phyloP scores from a whole-genome alignment of 306 rosid genomes.

The Pyrus pyrifolia region DNA sequence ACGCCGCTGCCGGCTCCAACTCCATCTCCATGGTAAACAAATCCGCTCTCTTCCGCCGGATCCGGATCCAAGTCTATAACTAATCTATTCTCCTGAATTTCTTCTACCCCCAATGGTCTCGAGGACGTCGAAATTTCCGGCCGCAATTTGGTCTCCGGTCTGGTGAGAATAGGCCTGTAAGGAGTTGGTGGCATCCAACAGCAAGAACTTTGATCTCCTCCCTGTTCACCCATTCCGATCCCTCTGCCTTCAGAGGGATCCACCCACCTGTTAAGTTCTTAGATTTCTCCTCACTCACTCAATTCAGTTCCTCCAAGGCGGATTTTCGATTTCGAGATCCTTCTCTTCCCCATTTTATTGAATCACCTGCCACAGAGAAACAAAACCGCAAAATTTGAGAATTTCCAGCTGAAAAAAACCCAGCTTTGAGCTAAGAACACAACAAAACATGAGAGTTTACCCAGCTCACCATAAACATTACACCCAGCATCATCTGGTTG shows the following conservation, averaged over 20 bases:
- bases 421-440: background rate
- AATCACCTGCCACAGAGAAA: conserved; percentile 1
- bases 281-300: background rate
- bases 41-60: background rate
- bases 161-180: conserved; percentile 2
- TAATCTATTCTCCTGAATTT: background rate
- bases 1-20: background rate
- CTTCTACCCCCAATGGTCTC: background rate
- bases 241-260: conserved; percentile 4
- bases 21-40: background rate
- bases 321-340: background rate
- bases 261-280: background rate
- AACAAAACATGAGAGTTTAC: background rate
- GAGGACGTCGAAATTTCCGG: background rate
- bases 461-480: background rate
- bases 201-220: background rate
- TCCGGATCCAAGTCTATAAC: background rate
- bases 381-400: background rate
- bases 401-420: background rate
- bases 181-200: conserved; percentile 7
- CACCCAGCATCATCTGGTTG: background rate
- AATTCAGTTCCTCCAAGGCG: background rate
- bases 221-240: conserved; percentile 3
- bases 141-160: background rate
- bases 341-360: background rate